phyloP scores from a whole-genome alignment of 2,329 filamentous ascomycete species.

The Clarireedia homoeocarpa region DNA sequence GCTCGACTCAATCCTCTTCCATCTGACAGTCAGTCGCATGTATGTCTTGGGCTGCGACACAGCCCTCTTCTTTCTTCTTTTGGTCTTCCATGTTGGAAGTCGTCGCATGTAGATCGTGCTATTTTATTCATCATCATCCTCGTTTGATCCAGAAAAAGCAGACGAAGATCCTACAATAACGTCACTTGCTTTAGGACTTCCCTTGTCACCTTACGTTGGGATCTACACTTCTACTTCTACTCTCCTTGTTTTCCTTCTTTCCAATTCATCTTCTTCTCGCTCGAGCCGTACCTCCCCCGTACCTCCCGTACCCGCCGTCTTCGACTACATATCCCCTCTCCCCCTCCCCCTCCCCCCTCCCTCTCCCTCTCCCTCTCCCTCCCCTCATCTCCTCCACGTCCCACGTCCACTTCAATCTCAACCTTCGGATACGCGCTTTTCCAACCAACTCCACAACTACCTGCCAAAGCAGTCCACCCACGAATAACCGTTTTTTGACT shows the following conservation, averaged over 20 bases:
- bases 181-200: neutral
- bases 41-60: no score
- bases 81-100: neutral
- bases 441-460: neutral
- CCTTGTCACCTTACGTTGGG: neutral
- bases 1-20: no score
- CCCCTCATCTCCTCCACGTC: neutral
- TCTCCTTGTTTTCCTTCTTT: neutral
- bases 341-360: neutral
- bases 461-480: no score
- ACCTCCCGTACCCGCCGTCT: no score
- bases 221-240: neutral
- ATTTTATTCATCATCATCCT: neutral
- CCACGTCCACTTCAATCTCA: neutral
- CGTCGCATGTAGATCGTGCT: constrained; percentile 4
- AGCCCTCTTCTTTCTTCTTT: neutral
- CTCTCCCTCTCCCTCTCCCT: neutral
- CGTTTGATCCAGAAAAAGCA: neutral
- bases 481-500: neutral
- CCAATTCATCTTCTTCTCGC: neutral
- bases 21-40: no score
- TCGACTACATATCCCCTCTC: no score
- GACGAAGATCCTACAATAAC: neutral
- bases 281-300: no score
- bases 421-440: neutral